Evolutionary conservation across 164 flowering plant species (phyloP).

Genomic region (Chimonanthus praecox): DNA sequence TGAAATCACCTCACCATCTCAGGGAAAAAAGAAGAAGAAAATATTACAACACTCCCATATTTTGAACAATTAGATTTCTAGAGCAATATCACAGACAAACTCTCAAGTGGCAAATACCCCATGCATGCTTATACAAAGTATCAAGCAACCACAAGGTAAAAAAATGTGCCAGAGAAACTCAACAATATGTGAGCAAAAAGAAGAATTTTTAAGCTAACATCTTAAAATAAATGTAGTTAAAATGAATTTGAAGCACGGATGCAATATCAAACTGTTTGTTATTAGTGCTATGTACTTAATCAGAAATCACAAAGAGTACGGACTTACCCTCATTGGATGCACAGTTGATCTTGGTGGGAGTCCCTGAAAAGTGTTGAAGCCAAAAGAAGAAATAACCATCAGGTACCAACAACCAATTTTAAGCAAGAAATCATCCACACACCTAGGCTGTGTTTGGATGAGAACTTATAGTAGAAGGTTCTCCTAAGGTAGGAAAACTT

Average conservation of each 20-base stretch:
- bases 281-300: slow-evolving; percentile 11
- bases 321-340: slow-evolving; percentile 98
- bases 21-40: too few species aligned
- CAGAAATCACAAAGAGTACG: slow-evolving; percentile 19
- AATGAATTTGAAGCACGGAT: not conserved
- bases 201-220: not conserved
- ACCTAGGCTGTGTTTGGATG: not conserved
- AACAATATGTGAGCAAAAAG: not conserved
- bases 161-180: not conserved
- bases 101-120: too few species aligned
- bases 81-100: too few species aligned
- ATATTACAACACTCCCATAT: too few species aligned
- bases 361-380: slow-evolving; percentile 56
- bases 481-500: too few species aligned
- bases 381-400: not conserved
- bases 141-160: not conserved
- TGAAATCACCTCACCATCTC: too few species aligned
- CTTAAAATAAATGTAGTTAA: not conserved
- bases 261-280: not conserved
- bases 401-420: not conserved
- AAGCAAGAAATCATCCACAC: not conserved
- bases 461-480: not conserved
- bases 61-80: too few species aligned
- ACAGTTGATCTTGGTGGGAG: slow-evolving; percentile 95
- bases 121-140: not conserved